Evolutionary conservation across 441 rosid species (phyloP), one percentile per base, ranked within the genome.

Genomic region (Populus hybrid): DNA sequence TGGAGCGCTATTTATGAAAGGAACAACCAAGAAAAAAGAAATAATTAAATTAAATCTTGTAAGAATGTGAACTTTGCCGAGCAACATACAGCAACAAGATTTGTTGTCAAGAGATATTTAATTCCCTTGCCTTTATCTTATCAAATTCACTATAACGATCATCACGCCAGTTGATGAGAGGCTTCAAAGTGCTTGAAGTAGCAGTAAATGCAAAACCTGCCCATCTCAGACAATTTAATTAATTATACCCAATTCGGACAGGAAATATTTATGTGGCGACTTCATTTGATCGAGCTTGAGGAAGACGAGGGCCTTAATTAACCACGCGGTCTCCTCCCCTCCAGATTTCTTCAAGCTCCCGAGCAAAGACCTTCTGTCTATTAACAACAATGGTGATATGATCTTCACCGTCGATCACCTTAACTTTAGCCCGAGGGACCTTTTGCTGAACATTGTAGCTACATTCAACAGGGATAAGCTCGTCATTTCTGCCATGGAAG

Each of bases 281-380:
- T 30, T 30, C 3, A 24, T 18, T 64, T 63, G 6, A 38, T 42
- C 10, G 20, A 26, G 10, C 24, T 3, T 20, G n/a, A 20, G 42
- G 2, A 30, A 9, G 36, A 67, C 10, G n/a, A 67, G 11, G 70
- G 24, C 11, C 21, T 20, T 8, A 67, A 18, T 57, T 79, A 70
- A 26, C 66, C 57, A 69, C 53, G 77, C 50, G 91, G 82, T 46
- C 81, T 77, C 30, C 30, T 28, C 30, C 30, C 74, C 80, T 85
- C 99, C 99, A 95, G 69, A 95, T 95, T 79, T 88, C 93, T 80
- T 94, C 94, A 40, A 94, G 92, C 74, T 95, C 99, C 77, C 88
- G 77, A 5, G 99, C 92, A 65, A 95, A 95, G 26, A 81, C 93
- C 82, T 88, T 84, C 72, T 92, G 98, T 83, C 97, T 85, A 23